Conservation (phyloP, 257 asterid species). For the Gynochthodes officinalis region DNA sequence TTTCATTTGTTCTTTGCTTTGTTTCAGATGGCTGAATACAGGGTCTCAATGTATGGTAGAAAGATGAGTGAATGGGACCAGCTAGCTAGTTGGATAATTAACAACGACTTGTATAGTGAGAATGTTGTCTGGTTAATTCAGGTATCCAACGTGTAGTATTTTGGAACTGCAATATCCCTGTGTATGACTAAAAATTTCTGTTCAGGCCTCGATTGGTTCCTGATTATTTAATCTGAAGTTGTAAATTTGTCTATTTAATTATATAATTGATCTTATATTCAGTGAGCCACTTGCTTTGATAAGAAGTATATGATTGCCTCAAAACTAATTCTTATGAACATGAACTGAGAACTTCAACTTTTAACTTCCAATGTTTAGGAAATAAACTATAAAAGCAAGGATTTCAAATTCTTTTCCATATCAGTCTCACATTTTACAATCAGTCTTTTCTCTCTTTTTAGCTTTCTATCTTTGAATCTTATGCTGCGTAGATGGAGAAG, state of each 20-base stretch:
- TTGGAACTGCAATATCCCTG: not conserved
- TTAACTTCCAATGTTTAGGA: not conserved
- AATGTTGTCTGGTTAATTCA: conserved; percentile 98
- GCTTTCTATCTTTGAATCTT: not conserved
- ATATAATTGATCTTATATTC: not conserved
- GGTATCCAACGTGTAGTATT: conserved; percentile 34
- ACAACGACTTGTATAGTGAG: conserved; percentile 79
- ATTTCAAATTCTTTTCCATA: not conserved
- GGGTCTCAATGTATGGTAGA: conserved; percentile 90
- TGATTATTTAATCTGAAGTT: not conserved
- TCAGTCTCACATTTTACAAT: not conserved
- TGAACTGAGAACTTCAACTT: not conserved
- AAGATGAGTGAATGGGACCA: conserved; percentile 99
- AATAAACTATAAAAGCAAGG: not conserved
- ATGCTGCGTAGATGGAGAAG: not conserved
- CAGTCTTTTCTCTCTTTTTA: no score
- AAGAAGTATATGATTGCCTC: not conserved
- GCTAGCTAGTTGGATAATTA: conserved; percentile 95
- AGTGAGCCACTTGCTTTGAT: not conserved
- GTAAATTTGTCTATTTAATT: not conserved
- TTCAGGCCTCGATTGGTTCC: not conserved
- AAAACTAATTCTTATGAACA: not conserved
- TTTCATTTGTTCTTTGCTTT: conserved; percentile 17
- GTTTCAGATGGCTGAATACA: conserved; percentile 94
- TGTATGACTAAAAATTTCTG: not conserved